phyloP scores from a whole-genome alignment of 306 rosid species.

The Mimosa pudica region DNA sequence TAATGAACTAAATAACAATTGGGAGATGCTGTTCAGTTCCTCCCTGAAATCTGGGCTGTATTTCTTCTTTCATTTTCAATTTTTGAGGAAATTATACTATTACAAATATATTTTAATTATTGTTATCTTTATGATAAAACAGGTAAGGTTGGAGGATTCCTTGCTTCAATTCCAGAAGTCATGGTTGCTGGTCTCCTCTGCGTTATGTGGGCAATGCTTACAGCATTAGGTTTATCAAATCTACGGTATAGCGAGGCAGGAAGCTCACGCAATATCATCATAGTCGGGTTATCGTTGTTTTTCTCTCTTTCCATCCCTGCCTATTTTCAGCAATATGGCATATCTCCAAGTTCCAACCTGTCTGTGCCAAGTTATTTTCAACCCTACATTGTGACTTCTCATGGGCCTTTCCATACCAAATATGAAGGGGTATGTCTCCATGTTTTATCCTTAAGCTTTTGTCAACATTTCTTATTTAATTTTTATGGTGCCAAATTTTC shows the following conservation, averaged over 20 bases:
- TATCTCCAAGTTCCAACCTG: conserved; percentile 74
- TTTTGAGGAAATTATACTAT: not conserved
- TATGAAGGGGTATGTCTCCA: conserved; percentile 81
- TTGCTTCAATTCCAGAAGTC: conserved; percentile 95
- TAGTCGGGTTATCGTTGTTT: conserved; percentile 91
- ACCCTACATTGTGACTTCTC: conserved; percentile 91
- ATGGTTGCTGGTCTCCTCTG: conserved; percentile 99
- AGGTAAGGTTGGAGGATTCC: conserved; percentile 97
- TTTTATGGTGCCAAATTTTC: conserved; percentile 20
- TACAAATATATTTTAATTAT: conserved; percentile 20
- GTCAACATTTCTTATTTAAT: conserved; percentile 24
- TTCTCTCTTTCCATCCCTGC: conserved; percentile 93
- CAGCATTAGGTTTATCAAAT: conserved; percentile 94
- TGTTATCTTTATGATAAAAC: conserved; percentile 32
- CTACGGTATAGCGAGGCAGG: conserved; percentile 99
- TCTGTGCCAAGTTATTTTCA: conserved; percentile 90
- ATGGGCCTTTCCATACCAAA: conserved; percentile 80
- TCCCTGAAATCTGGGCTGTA: conserved; percentile 67
- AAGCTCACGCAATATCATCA: conserved; percentile 96
- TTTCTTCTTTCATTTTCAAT: conserved; percentile 18
- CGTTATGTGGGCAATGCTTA: conserved; percentile 98
- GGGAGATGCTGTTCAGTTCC: not conserved
- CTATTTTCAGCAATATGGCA: conserved; percentile 93
- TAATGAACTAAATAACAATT: not conserved
- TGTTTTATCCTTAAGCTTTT: conserved; percentile 19